Evolutionary conservation across 768 basidiomycete species (phyloP), one percentile per base, ranked within the genome.

Genomic region (Lentinula detonsa): DNA sequence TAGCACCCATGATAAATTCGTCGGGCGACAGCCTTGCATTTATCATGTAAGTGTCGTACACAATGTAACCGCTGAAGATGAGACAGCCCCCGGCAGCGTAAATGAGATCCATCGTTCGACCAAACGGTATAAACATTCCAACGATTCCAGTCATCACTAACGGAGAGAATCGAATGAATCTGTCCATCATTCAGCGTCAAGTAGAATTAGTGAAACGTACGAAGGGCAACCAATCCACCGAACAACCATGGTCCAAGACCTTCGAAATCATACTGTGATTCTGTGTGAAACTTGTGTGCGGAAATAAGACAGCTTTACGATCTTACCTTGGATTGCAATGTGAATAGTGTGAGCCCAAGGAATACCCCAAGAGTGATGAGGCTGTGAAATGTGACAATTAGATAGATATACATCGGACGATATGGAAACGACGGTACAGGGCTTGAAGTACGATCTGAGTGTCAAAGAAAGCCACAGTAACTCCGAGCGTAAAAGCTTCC

Each of bases 291-390:
- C 46, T 51, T 9, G 61, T 9, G 61, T 40, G 7, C 23, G 5
- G n/a, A 28, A 15, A 50, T 37, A 2, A 51, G 1, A 15, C 15
- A 49, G 40, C 11, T 42, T 31, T 57, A 11, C 18, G 3, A 13
- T 58, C 78, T 18, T 63, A 90, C 91, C 81, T 96, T 96, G 61
- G 91, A 92, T 72, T 96, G 95, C 71, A 97, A 79, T 0, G 97
- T 98, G 78, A 97, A 98, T 57, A 98, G 72, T 0, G 95, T 98
- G 63, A 99, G 75, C 5, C 95, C 97, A 43, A 93, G 73, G 82
- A 99, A 98, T 49, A 98, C 88, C 13, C 94, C 94, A 2, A 91
- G 76, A 0, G 95, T 97, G 68, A 98, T 93, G 57, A 96, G 73
- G 57, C 89, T 88, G 70, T 21, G 50, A 37, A 43, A 48, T 45